phyloP scores from a whole-genome alignment of 1,139 yeast genomes.

The Lodderomyces parapsilosis region DNA sequence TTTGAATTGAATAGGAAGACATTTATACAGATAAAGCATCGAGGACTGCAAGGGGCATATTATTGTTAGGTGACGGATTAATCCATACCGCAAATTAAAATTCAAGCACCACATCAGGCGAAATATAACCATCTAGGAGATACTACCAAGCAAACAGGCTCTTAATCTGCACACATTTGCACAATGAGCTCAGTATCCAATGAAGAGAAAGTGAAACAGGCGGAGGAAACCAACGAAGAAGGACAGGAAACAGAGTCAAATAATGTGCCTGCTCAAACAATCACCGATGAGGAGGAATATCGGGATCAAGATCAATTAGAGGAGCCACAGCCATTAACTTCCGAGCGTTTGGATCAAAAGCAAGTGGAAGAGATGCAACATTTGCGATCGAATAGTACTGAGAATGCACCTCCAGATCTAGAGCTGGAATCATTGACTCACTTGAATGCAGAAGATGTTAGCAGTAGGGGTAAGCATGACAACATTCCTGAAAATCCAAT shows the following conservation, averaged over 20 bases:
- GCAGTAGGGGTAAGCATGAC: constrained; percentile 4
- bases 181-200: constrained; percentile 5
- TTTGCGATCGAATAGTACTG: not conserved
- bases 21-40: too few relatives aligned
- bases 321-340: constrained; percentile 1
- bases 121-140: too few relatives aligned
- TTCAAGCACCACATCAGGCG: too few relatives aligned
- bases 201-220: constrained; percentile 4
- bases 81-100: too few relatives aligned
- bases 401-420: constrained; percentile 3
- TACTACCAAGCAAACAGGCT: too few relatives aligned
- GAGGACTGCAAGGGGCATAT: too few relatives aligned
- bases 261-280: constrained; percentile 3
- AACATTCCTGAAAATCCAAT: not conserved
- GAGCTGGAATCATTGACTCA: constrained; percentile 8
- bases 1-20: too few relatives aligned
- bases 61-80: too few relatives aligned
- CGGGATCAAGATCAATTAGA: constrained; percentile 3
- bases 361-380: constrained; percentile 10
- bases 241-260: not conserved
- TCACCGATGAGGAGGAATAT: constrained; percentile 5
- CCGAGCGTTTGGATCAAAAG: constrained; percentile 9
- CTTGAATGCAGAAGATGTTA: constrained; percentile 6
- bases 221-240: not conserved
- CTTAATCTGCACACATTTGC: too few relatives aligned